Conservation (phyloP, 1,284 basidiomycete species). For the Earliella scabrosa region DNA sequence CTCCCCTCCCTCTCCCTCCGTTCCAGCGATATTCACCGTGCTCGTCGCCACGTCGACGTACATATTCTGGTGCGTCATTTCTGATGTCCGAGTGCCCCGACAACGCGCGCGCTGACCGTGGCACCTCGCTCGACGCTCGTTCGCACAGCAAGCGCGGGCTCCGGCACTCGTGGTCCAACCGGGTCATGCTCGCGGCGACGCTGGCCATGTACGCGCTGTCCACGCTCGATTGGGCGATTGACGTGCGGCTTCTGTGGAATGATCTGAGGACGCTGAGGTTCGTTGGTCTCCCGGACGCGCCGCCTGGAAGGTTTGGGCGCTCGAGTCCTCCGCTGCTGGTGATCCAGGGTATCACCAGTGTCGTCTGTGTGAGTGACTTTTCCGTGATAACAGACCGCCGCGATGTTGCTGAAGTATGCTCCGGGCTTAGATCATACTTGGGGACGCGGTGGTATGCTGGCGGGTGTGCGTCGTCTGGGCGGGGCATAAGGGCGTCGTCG, state of each 20-base stretch:
- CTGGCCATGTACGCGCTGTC: constrained; percentile 13
- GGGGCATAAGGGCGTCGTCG: neutral
- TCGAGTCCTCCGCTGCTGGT: constrained; percentile 6
- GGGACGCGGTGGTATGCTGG: constrained; percentile 15
- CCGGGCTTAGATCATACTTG: constrained; percentile 6
- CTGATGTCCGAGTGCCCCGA: neutral
- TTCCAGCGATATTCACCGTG: constrained; percentile 12
- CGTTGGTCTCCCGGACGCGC: neutral
- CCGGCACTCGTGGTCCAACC: constrained; percentile 3
- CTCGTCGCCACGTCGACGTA: constrained; percentile 7
- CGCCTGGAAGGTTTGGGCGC: neutral
- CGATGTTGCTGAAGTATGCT: no score
- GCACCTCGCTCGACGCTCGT: no score
- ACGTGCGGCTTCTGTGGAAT: constrained; percentile 9
- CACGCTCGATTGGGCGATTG: constrained; percentile 16
- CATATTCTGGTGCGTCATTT: constrained; percentile 1
- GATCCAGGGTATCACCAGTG: constrained; percentile 13
- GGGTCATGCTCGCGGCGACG: constrained; percentile 7
- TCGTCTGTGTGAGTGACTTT: constrained; percentile 11
- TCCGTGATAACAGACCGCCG: no score
- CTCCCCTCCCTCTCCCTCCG: neutral
- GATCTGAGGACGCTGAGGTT: constrained; percentile 5
- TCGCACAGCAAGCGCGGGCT: constrained; percentile 11
- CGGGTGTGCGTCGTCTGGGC: constrained; percentile 12
- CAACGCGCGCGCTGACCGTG: neutral